Conservation (phyloP, 352 stramenopile species). For the Thalassiosira exigua region DNA sequence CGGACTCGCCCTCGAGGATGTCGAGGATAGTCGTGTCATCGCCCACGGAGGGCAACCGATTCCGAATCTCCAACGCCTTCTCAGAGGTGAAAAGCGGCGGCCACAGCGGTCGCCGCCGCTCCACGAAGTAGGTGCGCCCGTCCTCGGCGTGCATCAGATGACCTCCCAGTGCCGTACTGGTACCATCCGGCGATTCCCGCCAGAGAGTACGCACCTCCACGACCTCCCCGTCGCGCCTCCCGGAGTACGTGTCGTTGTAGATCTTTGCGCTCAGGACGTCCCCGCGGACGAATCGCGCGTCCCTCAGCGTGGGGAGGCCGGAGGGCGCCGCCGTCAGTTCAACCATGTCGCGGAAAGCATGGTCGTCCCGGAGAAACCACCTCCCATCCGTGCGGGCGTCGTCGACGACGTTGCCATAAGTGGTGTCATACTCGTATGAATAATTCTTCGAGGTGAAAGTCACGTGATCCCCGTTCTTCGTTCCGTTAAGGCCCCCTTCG, state of each 20-base stretch:
- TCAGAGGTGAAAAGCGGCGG: background rate
- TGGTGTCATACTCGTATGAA: too few species aligned
- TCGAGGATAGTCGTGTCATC: conserved; percentile 32
- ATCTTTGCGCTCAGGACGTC: conserved; percentile 2
- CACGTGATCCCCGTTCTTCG: too few species aligned
- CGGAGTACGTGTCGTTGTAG: conserved; percentile 23
- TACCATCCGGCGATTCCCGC: too few species aligned
- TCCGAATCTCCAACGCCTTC: background rate
- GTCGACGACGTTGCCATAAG: conserved; percentile 13
- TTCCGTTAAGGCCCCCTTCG: too few species aligned
- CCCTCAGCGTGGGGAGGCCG: conserved; percentile 6
- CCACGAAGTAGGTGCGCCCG: conserved; percentile 3
- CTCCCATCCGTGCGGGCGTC: background rate
- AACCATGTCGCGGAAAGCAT: conserved; percentile 3
- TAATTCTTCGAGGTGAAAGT: too few species aligned
- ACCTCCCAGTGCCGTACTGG: too few species aligned
- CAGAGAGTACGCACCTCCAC: background rate
- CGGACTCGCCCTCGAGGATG: conserved; percentile 21
- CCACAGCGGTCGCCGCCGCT: background rate
- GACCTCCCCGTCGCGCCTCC: background rate
- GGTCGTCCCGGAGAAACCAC: conserved; percentile 21
- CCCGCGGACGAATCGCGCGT: conserved; percentile 1
- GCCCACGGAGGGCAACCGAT: conserved; percentile 4
- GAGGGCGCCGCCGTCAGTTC: background rate
- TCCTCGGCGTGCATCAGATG: conserved; percentile 1